Percentiles rank a stretch among this genome's conserved stretches.
These are phyloP conservation scores for Fusarium veterinarium DNA, from an alignment of 2,329 filamentous ascomycete genomes.

Conservation along the genomic window DNA sequence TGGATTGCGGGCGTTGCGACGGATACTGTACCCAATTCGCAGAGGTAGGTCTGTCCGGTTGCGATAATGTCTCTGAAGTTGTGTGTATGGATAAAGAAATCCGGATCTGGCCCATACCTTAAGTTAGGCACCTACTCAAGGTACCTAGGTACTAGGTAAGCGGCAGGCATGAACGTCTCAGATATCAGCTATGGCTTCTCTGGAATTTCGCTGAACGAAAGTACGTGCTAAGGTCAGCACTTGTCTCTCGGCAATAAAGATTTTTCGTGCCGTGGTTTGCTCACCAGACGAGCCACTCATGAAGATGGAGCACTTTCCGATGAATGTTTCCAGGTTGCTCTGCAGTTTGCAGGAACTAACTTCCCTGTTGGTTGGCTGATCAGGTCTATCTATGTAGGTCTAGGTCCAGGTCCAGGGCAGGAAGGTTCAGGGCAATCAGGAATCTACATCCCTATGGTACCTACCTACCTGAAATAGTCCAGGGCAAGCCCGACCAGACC, in stretches of 20 bases:
- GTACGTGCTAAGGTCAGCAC: background rate
- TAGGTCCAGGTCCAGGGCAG: slow-evolving; percentile 3
- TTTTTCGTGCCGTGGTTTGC: slow-evolving; percentile 6
- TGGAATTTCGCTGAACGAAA: slow-evolving; percentile 9
- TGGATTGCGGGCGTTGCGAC: slow-evolving; percentile 7
- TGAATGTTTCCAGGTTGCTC: slow-evolving; percentile 5
- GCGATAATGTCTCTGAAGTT: slow-evolving; percentile 13
- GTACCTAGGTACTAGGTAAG: background rate
- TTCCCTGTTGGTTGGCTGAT: background rate
- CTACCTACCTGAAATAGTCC: background rate
- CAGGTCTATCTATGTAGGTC: background rate
- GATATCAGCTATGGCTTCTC: background rate
- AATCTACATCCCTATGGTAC: background rate
- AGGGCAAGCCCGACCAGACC: background rate
- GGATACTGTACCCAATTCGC: slow-evolving; percentile 10
- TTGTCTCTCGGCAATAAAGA: slow-evolving; percentile 16
- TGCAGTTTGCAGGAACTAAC: slow-evolving; percentile 16
- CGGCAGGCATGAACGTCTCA: background rate
- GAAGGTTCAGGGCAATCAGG: slow-evolving; percentile 11
- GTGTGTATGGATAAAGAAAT: slow-evolving; percentile 8
- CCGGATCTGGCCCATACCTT: slow-evolving; percentile 9
- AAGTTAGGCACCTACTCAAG: background rate
- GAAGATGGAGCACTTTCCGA: background rate
- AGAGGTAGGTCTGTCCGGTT: background rate
- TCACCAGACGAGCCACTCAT: background rate